Evolutionary conservation across 352 stramenopile species (phyloP).

Genomic region (Phytophthora parvispora): DNA sequence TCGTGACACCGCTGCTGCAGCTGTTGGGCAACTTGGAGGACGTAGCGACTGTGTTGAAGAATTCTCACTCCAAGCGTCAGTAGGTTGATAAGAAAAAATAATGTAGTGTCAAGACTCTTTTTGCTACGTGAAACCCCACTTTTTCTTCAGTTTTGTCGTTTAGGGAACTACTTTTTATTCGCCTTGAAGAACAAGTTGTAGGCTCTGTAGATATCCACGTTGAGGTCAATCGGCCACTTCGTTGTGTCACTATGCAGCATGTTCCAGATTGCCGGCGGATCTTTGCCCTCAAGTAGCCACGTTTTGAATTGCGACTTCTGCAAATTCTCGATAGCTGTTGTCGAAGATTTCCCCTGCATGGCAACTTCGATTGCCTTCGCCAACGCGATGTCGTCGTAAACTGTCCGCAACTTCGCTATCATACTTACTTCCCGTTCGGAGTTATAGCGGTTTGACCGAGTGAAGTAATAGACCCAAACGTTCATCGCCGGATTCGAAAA

Average conservation of each 20-base stretch:
- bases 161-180: background rate
- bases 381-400: constrained; percentile 1
- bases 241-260: background rate
- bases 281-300: background rate
- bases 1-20: background rate
- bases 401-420: background rate
- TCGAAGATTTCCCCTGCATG: background rate
- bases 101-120: no score
- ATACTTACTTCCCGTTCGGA: background rate
- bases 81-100: no score
- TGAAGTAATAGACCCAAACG: constrained; percentile 1
- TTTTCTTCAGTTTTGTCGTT: no score
- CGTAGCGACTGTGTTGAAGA: background rate
- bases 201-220: background rate
- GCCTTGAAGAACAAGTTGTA: background rate
- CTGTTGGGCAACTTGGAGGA: background rate
- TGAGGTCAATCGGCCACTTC: background rate
- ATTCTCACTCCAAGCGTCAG: no score
- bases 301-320: background rate
- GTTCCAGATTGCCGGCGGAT: background rate
- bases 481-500: background rate
- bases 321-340: background rate
- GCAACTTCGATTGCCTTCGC: constrained; percentile 7
- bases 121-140: no score
- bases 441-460: background rate